Conservation (phyloP, 768 basidiomycete genomes). For the Suillus bovinus region DNA sequence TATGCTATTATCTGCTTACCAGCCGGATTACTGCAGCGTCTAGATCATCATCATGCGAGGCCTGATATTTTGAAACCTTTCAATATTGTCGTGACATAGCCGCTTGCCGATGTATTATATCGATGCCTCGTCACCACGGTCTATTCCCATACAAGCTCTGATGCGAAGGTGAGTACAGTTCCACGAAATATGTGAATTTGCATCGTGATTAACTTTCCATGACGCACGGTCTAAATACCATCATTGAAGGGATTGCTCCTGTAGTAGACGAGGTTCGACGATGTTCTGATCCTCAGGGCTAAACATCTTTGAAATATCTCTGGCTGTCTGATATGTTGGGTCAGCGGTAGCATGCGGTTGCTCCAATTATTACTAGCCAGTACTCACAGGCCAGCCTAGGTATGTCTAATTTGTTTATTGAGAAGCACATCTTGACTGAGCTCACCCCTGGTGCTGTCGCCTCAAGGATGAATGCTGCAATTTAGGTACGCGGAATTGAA, state of each 20-base stretch:
- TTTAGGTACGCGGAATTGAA: constrained; percentile 13
- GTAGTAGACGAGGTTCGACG: not conserved
- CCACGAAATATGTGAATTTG: not conserved
- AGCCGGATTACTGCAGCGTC: not conserved
- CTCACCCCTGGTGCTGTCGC: constrained; percentile 26
- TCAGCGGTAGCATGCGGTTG: not conserved
- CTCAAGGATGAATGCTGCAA: constrained; percentile 21
- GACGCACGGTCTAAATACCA: not conserved
- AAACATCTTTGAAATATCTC: not conserved
- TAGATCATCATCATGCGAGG: not conserved
- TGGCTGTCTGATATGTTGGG: not conserved
- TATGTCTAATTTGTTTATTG: constrained; percentile 18
- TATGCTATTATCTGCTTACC: not conserved
- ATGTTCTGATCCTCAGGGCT: not conserved
- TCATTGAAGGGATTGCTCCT: not conserved
- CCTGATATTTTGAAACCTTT: not conserved
- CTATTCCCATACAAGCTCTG: not conserved
- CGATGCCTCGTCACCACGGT: not conserved
- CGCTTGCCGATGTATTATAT: not conserved
- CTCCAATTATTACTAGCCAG: not conserved
- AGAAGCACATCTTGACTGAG: constrained; percentile 27
- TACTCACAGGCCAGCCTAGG: constrained; percentile 29
- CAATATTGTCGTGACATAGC: not conserved
- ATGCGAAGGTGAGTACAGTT: not conserved
- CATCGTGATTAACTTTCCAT: not conserved